Evolutionary conservation across 2,329 filamentous ascomycete genomes (phyloP), one percentile per base, ranked within the genome.

Genomic region (Diaporthe caulivora): DNA sequence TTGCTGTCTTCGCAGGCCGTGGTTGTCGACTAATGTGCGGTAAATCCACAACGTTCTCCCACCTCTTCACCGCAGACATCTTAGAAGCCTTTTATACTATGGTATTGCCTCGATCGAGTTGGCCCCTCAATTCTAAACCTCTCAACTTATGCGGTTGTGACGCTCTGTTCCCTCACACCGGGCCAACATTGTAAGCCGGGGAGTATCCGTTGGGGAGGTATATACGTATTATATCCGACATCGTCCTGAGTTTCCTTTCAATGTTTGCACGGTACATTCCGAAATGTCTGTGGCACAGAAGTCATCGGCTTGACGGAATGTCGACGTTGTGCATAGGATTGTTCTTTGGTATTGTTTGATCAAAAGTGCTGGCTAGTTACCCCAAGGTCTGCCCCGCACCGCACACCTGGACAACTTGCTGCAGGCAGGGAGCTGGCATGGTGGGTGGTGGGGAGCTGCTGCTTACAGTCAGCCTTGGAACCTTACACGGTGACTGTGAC

Each of bases 391-490:
- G 31, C 69, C 69, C 69, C 69, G 47, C 69, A 71, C 69, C 69
- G 55, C 69, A 34, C 69, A 71, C 5, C 26, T 53, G n/a, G 10
- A 42, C 10, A 42, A 26, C 42, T 70, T 13, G n/a, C 34, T 24
- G 68, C 31, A 34, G 47, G 5, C 37, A 47, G 40, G 51, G 51
- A 69, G 49, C 26, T 54, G 55, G 67, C 67, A 49, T 49, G 37
- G 31, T 51, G 57, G 40, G 49, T 53, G 55, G 57, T 47, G 69
- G 55, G 55, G 69, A 71, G 55, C 69, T 71, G 5, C 44, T 70
- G 47, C 68, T 60, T 53, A 55, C 69, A 62, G 55, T 17, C 69
- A 44, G 40, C 68, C 42, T 71, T n/a, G 15, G 34, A 62, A 42
- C 69, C 42, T 71, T 24, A 21, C 40, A 62, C 58, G 42, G 58